These are phyloP conservation scores for Kalmusia sp. DNA, from an alignment of 2,329 filamentous ascomycete species.

Conservation along the genomic window DNA sequence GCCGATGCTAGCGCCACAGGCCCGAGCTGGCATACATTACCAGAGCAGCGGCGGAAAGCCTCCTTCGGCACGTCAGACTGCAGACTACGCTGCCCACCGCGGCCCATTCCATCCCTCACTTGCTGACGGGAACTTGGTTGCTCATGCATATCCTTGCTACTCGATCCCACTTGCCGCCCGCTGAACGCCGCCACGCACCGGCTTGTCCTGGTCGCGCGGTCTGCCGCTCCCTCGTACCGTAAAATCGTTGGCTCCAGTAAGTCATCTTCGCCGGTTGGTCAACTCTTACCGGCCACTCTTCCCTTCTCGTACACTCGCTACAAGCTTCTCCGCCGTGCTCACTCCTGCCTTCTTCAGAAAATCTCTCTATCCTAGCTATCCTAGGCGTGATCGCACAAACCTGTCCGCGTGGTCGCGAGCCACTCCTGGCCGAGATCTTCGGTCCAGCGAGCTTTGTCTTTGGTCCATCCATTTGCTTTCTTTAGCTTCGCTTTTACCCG, in stretches of 20 bases:
- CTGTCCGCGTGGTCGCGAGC: slow-evolving; percentile 39
- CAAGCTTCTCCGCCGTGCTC: slow-evolving; percentile 41
- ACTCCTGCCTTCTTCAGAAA: slow-evolving; percentile 32
- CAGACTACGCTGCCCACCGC: slow-evolving; percentile 37
- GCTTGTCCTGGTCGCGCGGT: slow-evolving; percentile 41
- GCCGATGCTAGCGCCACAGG: slow-evolving; percentile 42
- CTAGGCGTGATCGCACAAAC: slow-evolving; percentile 42
- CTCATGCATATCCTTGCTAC: slow-evolving; percentile 47
- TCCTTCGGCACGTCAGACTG: slow-evolving; percentile 44
- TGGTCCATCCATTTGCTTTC: slow-evolving; percentile 33
- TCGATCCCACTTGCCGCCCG: slow-evolving; percentile 37
- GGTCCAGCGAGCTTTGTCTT: slow-evolving; percentile 37
- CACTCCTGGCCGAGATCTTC: slow-evolving; percentile 45
- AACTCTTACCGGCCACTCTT: slow-evolving; percentile 41
- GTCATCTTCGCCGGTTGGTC: slow-evolving; percentile 41
- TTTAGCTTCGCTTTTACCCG: slow-evolving; percentile 40
- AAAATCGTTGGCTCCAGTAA: slow-evolving; percentile 33
- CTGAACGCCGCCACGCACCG: slow-evolving; percentile 44
- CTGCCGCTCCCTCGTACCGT: slow-evolving; percentile 42
- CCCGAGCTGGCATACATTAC: slow-evolving; percentile 37
- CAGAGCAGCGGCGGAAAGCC: slow-evolving; percentile 38
- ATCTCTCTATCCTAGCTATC: slow-evolving; percentile 21
- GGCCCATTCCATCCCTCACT: slow-evolving; percentile 29
- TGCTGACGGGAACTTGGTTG: slow-evolving; percentile 38
- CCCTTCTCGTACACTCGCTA: slow-evolving; percentile 46